Conservation (phyloP, 2,329 filamentous ascomycete genomes). For the Clarireedia homoeocarpa region DNA sequence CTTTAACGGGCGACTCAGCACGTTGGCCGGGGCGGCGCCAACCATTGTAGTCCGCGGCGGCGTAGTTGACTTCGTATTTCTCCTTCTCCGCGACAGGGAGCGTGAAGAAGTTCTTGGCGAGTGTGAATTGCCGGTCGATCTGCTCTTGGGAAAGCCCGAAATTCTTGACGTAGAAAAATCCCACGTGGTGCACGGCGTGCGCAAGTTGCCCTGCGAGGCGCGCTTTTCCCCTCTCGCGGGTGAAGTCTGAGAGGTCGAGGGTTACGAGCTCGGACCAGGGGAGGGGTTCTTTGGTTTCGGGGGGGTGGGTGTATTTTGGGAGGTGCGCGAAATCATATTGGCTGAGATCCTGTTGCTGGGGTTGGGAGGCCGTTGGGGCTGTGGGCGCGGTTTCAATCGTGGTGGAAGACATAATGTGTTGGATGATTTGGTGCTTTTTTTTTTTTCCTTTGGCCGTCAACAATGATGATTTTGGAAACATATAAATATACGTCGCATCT, state of each 20-base stretch:
- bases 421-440: neutral
- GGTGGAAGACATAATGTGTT: constrained; percentile 13
- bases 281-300: constrained; percentile 38
- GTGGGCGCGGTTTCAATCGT: constrained; percentile 12
- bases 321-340: constrained; percentile 26
- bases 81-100: constrained; percentile 51
- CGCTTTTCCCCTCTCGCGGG: constrained; percentile 42
- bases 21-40: constrained; percentile 40
- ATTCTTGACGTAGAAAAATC: constrained; percentile 58
- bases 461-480: neutral
- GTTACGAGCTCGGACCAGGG: constrained; percentile 47
- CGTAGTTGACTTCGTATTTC: constrained; percentile 44
- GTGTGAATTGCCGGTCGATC: constrained; percentile 52
- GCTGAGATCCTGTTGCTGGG: constrained; percentile 11
- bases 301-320: constrained; percentile 36
- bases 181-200: constrained; percentile 42
- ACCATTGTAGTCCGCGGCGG: constrained; percentile 48
- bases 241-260: constrained; percentile 42
- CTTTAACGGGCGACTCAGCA: constrained; percentile 23
- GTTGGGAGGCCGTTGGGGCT: neutral
- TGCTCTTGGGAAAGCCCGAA: constrained; percentile 53
- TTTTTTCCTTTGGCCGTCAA: neutral
- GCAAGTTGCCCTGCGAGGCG: constrained; percentile 42
- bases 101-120: constrained; percentile 50
- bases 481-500: neutral